phyloP scores from a whole-genome alignment of 371 early-diverging fungal genomes.

The Mortierella sp. region DNA sequence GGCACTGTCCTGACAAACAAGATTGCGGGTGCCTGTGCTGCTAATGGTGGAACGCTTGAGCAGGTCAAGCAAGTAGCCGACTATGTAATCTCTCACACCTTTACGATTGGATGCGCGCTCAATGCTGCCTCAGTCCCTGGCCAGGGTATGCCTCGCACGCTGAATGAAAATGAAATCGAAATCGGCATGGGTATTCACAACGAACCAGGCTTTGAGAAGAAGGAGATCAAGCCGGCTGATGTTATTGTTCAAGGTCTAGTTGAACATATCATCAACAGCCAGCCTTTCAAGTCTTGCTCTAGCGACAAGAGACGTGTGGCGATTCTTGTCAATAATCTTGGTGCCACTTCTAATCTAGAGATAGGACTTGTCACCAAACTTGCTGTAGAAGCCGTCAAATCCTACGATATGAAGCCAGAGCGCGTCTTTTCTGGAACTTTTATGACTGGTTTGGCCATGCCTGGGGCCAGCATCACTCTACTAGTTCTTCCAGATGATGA shows the following conservation, averaged over 20 bases:
- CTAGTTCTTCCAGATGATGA: slow-evolving; percentile 63
- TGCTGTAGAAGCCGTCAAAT: slow-evolving; percentile 60
- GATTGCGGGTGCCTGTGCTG: slow-evolving; percentile 78
- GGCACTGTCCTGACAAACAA: slow-evolving; percentile 86
- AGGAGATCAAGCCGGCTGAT: slow-evolving; percentile 60
- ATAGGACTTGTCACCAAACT: slow-evolving; percentile 76
- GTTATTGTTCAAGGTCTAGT: slow-evolving; percentile 67
- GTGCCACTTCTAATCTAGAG: slow-evolving; percentile 80
- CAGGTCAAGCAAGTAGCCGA: slow-evolving; percentile 66
- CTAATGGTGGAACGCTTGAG: slow-evolving; percentile 69
- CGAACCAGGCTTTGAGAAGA: slow-evolving; percentile 79
- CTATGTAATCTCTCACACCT: slow-evolving; percentile 66
- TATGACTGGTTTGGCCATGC: slow-evolving; percentile 86
- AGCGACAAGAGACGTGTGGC: slow-evolving; percentile 57
- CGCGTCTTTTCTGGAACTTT: slow-evolving; percentile 75
- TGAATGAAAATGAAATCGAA: slow-evolving; percentile 70
- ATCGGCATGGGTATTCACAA: slow-evolving; percentile 81
- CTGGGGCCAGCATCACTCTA: slow-evolving; percentile 76
- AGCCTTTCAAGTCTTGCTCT: slow-evolving; percentile 54
- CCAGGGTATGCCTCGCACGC: slow-evolving; percentile 58
- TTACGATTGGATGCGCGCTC: slow-evolving; percentile 84
- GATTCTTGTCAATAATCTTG: slow-evolving; percentile 85
- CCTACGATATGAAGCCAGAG: slow-evolving; percentile 58
- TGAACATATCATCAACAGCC: slow-evolving; percentile 65
- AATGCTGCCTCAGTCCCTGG: slow-evolving; percentile 84